Evolutionary conservation across 108 stramenopile species (phyloP).

Genomic region (Mayamaea pseudoterrestris): DNA sequence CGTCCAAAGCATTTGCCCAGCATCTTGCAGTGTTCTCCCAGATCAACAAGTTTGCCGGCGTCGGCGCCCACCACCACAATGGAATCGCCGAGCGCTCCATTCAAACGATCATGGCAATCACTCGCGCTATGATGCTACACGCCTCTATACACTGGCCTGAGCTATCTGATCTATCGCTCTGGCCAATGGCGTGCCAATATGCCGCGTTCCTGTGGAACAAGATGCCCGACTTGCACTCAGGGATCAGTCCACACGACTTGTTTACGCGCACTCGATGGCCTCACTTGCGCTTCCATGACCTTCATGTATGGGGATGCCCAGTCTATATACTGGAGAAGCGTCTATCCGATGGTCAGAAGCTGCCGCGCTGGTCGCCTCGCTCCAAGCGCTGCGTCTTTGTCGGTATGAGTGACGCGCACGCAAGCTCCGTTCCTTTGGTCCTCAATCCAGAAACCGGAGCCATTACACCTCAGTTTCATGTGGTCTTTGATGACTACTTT

Average conservation of each 20-base stretch:
- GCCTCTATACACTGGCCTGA: conserved; percentile 15
- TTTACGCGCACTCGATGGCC: conserved; percentile 12
- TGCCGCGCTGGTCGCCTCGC: conserved; percentile 16
- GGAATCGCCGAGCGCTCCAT: conserved; percentile 17
- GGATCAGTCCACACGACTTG: conserved; percentile 5
- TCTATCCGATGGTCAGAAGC: conserved; percentile 17
- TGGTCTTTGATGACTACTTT: conserved; percentile 19
- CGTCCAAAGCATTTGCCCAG: neutral
- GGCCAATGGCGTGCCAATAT: conserved; percentile 6
- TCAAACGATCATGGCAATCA: conserved; percentile 12
- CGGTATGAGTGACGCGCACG: conserved; percentile 6
- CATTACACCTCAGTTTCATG: conserved; percentile 17
- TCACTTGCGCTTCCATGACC: neutral
- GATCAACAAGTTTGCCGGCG: conserved; percentile 12
- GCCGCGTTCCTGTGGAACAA: conserved; percentile 3
- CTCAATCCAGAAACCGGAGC: conserved; percentile 12
- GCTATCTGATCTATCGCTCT: neutral
- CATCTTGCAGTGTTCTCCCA: conserved; percentile 8
- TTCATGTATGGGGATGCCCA: conserved; percentile 29
- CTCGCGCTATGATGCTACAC: conserved; percentile 19
- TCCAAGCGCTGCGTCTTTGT: conserved; percentile 8
- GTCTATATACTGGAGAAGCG: conserved; percentile 16
- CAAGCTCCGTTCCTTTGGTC: conserved; percentile 15
- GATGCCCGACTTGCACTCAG: neutral
- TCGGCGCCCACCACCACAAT: conserved; percentile 28